Base-by-base conservation (phyloP, 176 grass and related monocot species). In the Areca catechu region DNA sequence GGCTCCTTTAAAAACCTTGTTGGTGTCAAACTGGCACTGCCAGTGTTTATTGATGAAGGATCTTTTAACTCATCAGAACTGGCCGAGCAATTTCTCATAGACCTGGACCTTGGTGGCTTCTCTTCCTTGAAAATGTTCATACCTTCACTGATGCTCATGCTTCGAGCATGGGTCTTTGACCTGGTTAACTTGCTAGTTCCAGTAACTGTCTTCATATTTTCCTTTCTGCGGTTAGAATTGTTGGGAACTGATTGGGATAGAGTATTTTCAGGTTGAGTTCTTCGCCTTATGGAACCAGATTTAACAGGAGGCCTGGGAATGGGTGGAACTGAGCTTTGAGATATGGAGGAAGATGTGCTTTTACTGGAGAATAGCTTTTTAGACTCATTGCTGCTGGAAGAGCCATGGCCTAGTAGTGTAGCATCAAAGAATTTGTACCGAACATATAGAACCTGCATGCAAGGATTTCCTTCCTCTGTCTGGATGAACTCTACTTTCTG, bases 1-100 rank as follows among this genome's bases (percentile, higher is more conserved):
- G 65, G 60, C 60, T 78, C 71, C 56, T 70, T 65, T 49, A 50
- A 51, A 77, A 57, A 24, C 3, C 57, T 15, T 16, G 10, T 22
- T n/a, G 21, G n/a, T 19, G 43, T 20, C n/a, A 23, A 4, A 47
- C 34, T 24, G 15, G 53, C 16, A 21, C 7, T 17, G 12, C 7
- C 1, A 20, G 24, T 23, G 25, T 22, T 53, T 14, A 20, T 19
- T 2, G 23, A 63, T 16, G 19, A 20, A 27, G 5, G 51, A 43
- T 70, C 49, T 49, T 72, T 50, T n/a, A 55, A 62, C 50, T 72
- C 57, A 47, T 19, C 9, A 15, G 57, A 60, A 18, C 49, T 4
- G 18, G 3, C 49, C 7, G 15, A 5, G 12, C 34, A 29, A 19
- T 60, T 60, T 25, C 57, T 60, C 27, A 15, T 19, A 17, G 25